Evolutionary conservation across 129 eudicot genomes (phyloP).

Genomic region (Solidago caesia): DNA sequence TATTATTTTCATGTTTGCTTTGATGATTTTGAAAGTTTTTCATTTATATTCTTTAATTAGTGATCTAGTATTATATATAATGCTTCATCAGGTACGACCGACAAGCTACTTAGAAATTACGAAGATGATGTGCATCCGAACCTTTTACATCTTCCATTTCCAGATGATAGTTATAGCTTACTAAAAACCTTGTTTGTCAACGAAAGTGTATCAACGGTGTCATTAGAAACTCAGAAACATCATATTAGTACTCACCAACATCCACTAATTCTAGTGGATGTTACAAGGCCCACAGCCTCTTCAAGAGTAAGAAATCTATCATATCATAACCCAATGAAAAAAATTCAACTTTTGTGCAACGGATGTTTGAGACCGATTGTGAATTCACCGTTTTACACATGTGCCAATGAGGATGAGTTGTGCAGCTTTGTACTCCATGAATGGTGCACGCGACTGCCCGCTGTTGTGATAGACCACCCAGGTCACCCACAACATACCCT

Average conservation of each 20-base stretch:
- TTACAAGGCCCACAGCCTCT: background rate
- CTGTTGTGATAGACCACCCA: background rate
- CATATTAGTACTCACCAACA: background rate
- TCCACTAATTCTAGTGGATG: background rate
- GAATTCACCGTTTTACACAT: background rate
- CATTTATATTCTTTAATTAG: background rate
- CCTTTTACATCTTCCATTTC: background rate
- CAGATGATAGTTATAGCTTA: background rate
- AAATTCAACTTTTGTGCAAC: background rate
- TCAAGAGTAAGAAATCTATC: background rate
- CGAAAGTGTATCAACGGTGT: background rate
- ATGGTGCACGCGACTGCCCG: constrained; percentile 2
- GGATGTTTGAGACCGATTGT: background rate
- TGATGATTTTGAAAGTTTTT: no score
- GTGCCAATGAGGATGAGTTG: background rate
- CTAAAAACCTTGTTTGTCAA: background rate
- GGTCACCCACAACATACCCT: constrained; percentile 10
- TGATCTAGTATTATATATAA: background rate
- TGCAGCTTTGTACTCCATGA: constrained; percentile 6
- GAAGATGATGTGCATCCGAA: background rate
- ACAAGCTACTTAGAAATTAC: background rate
- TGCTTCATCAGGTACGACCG: background rate
- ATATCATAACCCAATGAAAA: background rate
- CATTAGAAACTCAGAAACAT: background rate
- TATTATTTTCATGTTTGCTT: no score